phyloP scores from a whole-genome alignment of 2,329 filamentous ascomycete genomes.

The Orbilia ellipsospora region DNA sequence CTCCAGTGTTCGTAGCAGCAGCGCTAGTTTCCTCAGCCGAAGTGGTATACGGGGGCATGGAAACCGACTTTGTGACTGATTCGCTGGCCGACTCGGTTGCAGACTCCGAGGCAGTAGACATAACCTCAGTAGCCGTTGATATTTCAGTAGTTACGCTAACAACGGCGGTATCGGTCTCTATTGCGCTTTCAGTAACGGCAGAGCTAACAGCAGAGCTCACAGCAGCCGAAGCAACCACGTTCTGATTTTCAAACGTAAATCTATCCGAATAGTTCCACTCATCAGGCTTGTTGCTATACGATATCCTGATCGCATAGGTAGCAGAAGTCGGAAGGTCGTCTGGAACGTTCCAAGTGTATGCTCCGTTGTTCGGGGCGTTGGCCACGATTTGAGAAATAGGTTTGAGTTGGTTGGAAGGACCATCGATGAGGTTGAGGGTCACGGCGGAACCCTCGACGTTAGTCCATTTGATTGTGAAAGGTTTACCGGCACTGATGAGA shows the following conservation, averaged over 20 bases:
- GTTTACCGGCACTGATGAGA: conserved; percentile 26
- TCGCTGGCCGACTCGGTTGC: background rate
- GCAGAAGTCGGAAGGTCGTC: conserved; percentile 15
- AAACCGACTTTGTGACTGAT: background rate
- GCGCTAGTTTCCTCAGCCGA: background rate
- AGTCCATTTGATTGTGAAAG: conserved; percentile 43
- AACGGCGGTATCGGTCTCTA: background rate
- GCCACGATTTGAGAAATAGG: conserved; percentile 8
- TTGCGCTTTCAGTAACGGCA: background rate
- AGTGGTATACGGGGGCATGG: background rate
- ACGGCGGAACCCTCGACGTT: conserved; percentile 25
- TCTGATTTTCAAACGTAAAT: conserved; percentile 32
- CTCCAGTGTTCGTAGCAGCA: background rate
- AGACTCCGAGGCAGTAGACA: background rate
- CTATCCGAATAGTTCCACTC: conserved; percentile 49
- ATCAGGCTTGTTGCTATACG: conserved; percentile 33
- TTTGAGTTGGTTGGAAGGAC: conserved; percentile 28
- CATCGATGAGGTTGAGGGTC: conserved; percentile 35
- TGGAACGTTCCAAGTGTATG: conserved; percentile 41
- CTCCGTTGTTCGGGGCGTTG: conserved; percentile 20
- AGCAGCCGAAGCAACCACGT: conserved; percentile 13
- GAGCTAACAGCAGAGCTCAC: conserved; percentile 19
- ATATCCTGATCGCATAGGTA: conserved; percentile 45
- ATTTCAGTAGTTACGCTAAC: background rate
- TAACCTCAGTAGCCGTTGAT: background rate